Percentiles rank a stretch among this genome's conserved stretches.
Conservation (phyloP, 768 basidiomycete genomes). For the Lactarius akahatsu region DNA sequence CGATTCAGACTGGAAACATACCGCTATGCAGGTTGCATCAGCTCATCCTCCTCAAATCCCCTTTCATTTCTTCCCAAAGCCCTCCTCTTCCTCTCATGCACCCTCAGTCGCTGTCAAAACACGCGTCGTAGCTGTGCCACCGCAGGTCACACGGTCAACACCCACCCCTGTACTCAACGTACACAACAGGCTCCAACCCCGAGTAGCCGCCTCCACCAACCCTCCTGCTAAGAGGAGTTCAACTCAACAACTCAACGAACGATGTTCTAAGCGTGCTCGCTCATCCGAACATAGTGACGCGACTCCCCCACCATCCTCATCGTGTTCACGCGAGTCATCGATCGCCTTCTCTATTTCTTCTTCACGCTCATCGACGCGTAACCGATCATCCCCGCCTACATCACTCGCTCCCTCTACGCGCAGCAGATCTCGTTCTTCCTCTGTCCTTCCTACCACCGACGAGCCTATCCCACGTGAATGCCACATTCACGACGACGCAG, state of each 20-base stretch:
- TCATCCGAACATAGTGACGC: slow-evolving; percentile 25
- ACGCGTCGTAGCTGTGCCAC: slow-evolving; percentile 34
- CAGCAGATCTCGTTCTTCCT: slow-evolving; percentile 69
- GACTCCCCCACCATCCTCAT: slow-evolving; percentile 19
- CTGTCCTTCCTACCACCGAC: slow-evolving; percentile 45
- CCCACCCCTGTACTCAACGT: neutral
- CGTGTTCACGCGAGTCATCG: slow-evolving; percentile 22
- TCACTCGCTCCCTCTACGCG: slow-evolving; percentile 25
- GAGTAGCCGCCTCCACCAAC: slow-evolving; percentile 5
- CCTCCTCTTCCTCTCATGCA: slow-evolving; percentile 29
- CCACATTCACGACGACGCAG: slow-evolving; percentile 57
- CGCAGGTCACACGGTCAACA: neutral
- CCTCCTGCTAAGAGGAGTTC: slow-evolving; percentile 8
- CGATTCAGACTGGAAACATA: neutral
- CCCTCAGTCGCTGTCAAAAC: slow-evolving; percentile 32
- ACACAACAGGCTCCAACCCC: slow-evolving; percentile 11
- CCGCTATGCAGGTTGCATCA: slow-evolving; percentile 26
- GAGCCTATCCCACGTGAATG: slow-evolving; percentile 43
- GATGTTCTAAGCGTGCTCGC: slow-evolving; percentile 25
- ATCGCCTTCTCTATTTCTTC: slow-evolving; percentile 29
- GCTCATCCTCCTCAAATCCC: slow-evolving; percentile 12
- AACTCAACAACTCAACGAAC: slow-evolving; percentile 5
- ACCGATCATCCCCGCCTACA: slow-evolving; percentile 32
- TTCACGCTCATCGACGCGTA: slow-evolving; percentile 30
- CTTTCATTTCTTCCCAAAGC: slow-evolving; percentile 38